Percentiles rank a stretch among this genome's conserved stretches.
Evolutionary conservation across 2,329 filamentous ascomycete species (phyloP).

Genomic region (Fusarium sacchari): DNA sequence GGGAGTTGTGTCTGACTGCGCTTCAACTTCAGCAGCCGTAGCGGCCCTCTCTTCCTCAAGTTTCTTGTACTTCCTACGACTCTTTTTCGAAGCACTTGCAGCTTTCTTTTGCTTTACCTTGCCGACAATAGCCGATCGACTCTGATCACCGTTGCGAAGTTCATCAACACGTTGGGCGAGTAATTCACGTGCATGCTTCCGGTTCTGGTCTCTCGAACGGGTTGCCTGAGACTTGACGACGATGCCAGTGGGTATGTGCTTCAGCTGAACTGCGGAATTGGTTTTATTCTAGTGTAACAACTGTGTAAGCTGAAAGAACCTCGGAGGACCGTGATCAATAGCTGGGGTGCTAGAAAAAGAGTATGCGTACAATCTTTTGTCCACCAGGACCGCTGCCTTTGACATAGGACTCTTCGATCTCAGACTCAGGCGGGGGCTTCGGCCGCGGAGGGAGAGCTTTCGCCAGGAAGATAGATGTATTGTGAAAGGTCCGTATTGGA

Average conservation of each 20-base stretch:
- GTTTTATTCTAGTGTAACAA: slow-evolving; percentile 83
- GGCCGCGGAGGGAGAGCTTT: slow-evolving; percentile 80
- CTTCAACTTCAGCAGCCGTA: background rate
- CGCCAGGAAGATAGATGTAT: slow-evolving; percentile 41
- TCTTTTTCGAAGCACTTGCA: slow-evolving; percentile 84
- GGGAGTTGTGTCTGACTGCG: background rate
- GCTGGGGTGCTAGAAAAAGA: background rate
- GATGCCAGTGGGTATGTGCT: slow-evolving; percentile 87
- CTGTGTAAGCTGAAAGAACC: slow-evolving; percentile 1
- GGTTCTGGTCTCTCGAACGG: slow-evolving; percentile 85
- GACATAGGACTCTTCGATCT: slow-evolving; percentile 86
- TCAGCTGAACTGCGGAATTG: slow-evolving; percentile 91
- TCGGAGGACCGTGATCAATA: background rate
- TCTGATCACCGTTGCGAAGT: slow-evolving; percentile 74
- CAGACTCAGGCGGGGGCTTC: slow-evolving; percentile 75
- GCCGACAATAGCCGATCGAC: slow-evolving; percentile 71
- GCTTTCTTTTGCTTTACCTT: slow-evolving; percentile 73
- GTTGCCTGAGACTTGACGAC: slow-evolving; percentile 96
- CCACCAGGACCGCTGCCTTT: slow-evolving; percentile 93
- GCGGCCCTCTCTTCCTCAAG: slow-evolving; percentile 61
- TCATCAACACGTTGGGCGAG: slow-evolving; percentile 81
- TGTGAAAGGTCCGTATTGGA: slow-evolving; percentile 45
- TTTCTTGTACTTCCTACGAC: slow-evolving; percentile 78
- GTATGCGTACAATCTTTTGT: slow-evolving; percentile 80
- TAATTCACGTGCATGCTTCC: slow-evolving; percentile 82